These are phyloP conservation scores for Pontederia crassipes DNA, from an alignment of 176 grass and related monocot species.

Conservation along the genomic window DNA sequence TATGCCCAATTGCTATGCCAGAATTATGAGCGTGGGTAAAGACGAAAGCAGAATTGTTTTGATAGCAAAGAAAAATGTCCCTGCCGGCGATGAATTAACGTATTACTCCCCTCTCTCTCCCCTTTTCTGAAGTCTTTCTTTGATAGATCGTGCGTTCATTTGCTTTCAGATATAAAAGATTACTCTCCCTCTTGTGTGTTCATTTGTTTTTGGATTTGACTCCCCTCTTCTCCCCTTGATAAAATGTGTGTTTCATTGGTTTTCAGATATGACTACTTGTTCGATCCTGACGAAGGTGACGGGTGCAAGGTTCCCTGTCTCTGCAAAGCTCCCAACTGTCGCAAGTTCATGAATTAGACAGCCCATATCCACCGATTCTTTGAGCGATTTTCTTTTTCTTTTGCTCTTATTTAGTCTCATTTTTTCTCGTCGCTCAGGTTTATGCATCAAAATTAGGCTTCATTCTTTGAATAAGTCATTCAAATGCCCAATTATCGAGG, in stretches of 20 bases:
- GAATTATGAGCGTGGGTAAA: conserved; percentile 96
- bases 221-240: too few relatives aligned
- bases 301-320: conserved; percentile 91
- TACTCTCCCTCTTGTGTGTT: too few relatives aligned
- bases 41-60: conserved; percentile 93
- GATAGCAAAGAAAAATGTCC: conserved; percentile 87
- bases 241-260: conserved; percentile 3
- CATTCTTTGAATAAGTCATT: too few relatives aligned
- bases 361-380: conserved; percentile 8
- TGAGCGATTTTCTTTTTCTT: not conserved
- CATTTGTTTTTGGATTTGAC: too few relatives aligned
- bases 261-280: conserved; percentile 89
- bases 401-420: too few relatives aligned
- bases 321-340: conserved; percentile 73
- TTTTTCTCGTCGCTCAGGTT: too few relatives aligned
- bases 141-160: not conserved
- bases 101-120: conserved; percentile 22
- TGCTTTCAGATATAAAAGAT: too few relatives aligned
- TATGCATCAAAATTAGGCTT: too few relatives aligned
- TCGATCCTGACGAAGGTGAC: conserved; percentile 94
- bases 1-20: conserved; percentile 94
- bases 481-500: too few relatives aligned
- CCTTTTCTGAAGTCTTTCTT: not conserved
- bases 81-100: conserved; percentile 85
- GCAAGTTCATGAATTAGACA: conserved; percentile 95